Evolutionary conservation across 768 basidiomycete genomes (phyloP).

Genomic region (Suillus plorans): DNA sequence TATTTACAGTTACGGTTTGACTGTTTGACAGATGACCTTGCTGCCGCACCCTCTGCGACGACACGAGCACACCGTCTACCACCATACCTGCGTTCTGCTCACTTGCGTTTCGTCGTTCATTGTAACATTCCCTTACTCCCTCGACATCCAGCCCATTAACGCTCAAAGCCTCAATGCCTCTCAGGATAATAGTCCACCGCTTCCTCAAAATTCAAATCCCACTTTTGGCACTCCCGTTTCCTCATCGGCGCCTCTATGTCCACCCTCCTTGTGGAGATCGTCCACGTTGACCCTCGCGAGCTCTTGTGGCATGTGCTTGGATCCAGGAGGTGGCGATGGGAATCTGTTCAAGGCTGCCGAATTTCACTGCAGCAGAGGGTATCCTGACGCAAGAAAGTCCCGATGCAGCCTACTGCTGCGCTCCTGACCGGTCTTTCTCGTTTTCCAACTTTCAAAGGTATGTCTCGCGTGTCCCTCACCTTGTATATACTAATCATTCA

Average conservation of each 20-base stretch:
- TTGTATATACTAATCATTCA: no score
- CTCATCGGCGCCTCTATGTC: constrained; percentile 35
- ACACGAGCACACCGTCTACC: not conserved
- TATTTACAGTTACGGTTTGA: not conserved
- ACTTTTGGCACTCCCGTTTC: constrained; percentile 39
- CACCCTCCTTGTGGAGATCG: constrained; percentile 24
- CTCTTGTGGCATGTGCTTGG: constrained; percentile 13
- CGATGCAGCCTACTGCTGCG: constrained; percentile 39
- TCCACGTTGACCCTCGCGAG: constrained; percentile 31
- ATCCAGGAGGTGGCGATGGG: not conserved
- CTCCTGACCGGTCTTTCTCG: no score
- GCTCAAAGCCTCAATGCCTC: not conserved
- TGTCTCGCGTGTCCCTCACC: no score
- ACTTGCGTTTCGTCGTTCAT: not conserved
- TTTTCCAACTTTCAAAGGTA: no score
- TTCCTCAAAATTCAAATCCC: constrained; percentile 15
- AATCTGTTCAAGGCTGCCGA: constrained; percentile 4
- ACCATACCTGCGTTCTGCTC: not conserved
- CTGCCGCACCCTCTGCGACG: not conserved
- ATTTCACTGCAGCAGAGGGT: constrained; percentile 12
- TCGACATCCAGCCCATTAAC: not conserved
- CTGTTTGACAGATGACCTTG: no score
- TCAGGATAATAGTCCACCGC: constrained; percentile 15
- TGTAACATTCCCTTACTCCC: not conserved
- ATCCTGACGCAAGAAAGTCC: constrained; percentile 31